These are phyloP conservation scores for Sordaria brevicollis DNA, from an alignment of 495 filamentous ascomycete genomes.

Conservation along the genomic window DNA sequence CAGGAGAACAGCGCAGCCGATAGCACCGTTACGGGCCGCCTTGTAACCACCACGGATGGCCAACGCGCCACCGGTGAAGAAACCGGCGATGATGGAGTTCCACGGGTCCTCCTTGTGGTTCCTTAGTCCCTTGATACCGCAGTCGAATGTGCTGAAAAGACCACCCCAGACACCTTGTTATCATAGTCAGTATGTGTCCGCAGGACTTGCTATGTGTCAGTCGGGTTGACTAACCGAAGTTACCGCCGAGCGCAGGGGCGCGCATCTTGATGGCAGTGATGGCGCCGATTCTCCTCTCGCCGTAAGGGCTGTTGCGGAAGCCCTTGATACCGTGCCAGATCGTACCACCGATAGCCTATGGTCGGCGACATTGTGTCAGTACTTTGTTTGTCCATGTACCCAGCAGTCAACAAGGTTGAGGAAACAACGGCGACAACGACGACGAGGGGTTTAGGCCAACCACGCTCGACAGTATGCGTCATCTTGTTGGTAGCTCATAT, in stretches of 20 bases:
- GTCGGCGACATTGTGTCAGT: neutral
- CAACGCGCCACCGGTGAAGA: slow-evolving; percentile 89
- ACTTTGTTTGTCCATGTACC: neutral
- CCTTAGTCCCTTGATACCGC: slow-evolving; percentile 88
- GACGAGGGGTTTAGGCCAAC: neutral
- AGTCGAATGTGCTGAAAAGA: slow-evolving; percentile 88
- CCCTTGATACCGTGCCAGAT: slow-evolving; percentile 99
- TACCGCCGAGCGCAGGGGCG: slow-evolving; percentile 89
- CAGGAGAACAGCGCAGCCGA: slow-evolving; percentile 86
- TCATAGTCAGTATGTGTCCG: neutral
- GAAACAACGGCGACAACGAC: neutral
- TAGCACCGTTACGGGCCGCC: slow-evolving; percentile 86
- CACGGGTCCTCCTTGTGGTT: slow-evolving; percentile 91
- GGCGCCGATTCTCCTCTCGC: slow-evolving; percentile 90
- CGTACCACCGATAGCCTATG: slow-evolving; percentile 75
- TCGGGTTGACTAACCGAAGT: slow-evolving; percentile 55
- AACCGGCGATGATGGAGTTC: slow-evolving; percentile 92
- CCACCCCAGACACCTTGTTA: slow-evolving; percentile 67
- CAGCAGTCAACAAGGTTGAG: neutral
- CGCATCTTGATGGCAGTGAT: slow-evolving; percentile 95
- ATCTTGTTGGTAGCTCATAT: neutral
- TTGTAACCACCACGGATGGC: slow-evolving; percentile 83
- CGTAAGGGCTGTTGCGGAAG: slow-evolving; percentile 78
- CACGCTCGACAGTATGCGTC: neutral
- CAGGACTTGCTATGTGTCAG: neutral